These are phyloP conservation scores for Auricularia auricula-judae DNA, from an alignment of 768 basidiomycete genomes.

Conservation along the genomic window DNA sequence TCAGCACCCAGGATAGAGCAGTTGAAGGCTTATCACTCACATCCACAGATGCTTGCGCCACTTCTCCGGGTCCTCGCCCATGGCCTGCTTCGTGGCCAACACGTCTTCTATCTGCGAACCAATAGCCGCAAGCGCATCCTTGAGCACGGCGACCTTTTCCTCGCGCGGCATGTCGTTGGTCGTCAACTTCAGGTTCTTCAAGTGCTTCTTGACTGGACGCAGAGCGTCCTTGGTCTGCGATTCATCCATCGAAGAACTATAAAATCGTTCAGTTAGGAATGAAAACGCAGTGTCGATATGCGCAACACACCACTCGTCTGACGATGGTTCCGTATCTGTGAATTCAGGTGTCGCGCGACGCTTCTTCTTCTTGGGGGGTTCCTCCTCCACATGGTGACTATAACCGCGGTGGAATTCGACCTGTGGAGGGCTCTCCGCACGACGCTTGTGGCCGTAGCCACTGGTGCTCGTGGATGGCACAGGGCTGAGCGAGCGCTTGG, in stretches of 20 bases:
- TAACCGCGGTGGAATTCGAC: not conserved
- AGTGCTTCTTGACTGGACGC: constrained; percentile 91
- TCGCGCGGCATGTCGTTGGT: constrained; percentile 91
- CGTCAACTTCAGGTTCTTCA: constrained; percentile 94
- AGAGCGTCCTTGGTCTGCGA: constrained; percentile 84
- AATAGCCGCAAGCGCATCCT: constrained; percentile 89
- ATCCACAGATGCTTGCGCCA: constrained; percentile 97
- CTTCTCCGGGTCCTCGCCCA: constrained; percentile 72
- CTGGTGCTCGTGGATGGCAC: constrained; percentile 19
- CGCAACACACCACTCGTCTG: constrained; percentile 71
- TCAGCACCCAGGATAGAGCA: not conserved
- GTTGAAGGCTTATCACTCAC: constrained; percentile 37
- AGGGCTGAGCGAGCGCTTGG: constrained; percentile 66
- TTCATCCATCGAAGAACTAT: constrained; percentile 93
- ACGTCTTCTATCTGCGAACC: constrained; percentile 86
- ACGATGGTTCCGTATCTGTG: constrained; percentile 80
- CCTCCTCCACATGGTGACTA: not conserved
- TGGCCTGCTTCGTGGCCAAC: constrained; percentile 58
- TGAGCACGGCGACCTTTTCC: constrained; percentile 91
- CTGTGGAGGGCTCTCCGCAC: constrained; percentile 51
- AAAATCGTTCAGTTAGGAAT: constrained; percentile 4
- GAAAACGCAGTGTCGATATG: constrained; percentile 1
- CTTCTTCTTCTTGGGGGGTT: constrained; percentile 57
- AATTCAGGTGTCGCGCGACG: constrained; percentile 93
- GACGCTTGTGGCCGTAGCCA: constrained; percentile 35